A percentile compares a stretch with the other conserved stretches of the same genome.
Conservation (phyloP, 805 yeast genomes). For the Monosporozyma aquatica region DNA sequence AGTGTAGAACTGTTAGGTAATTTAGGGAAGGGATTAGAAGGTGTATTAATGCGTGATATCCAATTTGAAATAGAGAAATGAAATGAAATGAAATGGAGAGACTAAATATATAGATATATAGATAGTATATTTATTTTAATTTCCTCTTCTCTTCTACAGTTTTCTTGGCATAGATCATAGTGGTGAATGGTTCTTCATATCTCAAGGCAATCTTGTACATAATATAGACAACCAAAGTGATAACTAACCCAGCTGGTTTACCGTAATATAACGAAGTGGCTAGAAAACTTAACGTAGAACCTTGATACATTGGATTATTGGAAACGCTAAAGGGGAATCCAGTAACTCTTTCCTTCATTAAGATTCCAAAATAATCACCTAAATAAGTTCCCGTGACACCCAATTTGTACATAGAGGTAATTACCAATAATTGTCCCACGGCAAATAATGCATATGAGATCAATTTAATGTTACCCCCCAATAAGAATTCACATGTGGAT, state of each 20-base stretch:
- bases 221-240: conserved; percentile 61
- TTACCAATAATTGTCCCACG: conserved; percentile 71
- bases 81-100: conserved; percentile 13
- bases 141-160: conserved; percentile 16
- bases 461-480: conserved; percentile 34
- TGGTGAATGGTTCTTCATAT: conserved; percentile 96
- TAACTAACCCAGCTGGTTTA: conserved; percentile 79
- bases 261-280: conserved; percentile 85
- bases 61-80: conserved; percentile 28
- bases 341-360: conserved; percentile 83
- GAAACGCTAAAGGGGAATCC: conserved; percentile 87
- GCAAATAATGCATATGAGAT: conserved; percentile 49
- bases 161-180: conserved; percentile 73
- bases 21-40: conserved; percentile 57
- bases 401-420: conserved; percentile 80
- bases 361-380: conserved; percentile 95
- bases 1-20: conserved; percentile 48
- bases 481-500: conserved; percentile 50
- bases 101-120: background rate
- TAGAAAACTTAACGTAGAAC: conserved; percentile 79
- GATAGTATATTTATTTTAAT: background rate
- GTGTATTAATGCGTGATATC: conserved; percentile 52
- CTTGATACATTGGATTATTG: conserved; percentile 95
- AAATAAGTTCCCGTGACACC: conserved; percentile 95
- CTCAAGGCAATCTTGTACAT: conserved; percentile 78